A percentile compares a stretch with the other conserved stretches of the same genome.
These are phyloP conservation scores for Hyparrhenia diplandra DNA, from an alignment of 176 grass and related monocot genomes.

Conservation along the genomic window DNA sequence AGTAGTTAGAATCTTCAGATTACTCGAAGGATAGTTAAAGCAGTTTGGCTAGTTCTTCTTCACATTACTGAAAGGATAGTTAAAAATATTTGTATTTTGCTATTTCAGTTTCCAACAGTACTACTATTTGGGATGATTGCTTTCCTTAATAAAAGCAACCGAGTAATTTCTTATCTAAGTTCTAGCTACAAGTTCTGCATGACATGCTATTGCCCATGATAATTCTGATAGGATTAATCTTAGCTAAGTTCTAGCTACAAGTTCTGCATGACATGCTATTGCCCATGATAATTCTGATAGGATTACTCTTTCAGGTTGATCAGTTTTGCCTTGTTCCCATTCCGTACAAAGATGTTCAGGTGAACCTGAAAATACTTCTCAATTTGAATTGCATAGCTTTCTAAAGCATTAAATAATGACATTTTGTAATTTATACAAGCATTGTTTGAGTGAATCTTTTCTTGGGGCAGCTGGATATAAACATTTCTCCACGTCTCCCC, in stretches of 20 bases:
- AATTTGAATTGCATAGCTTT: conserved; percentile 23
- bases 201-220: neutral
- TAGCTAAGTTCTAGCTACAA: too few species aligned
- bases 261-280: too few species aligned
- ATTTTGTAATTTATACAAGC: conserved; percentile 1
- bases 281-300: too few species aligned
- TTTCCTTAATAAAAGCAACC: neutral
- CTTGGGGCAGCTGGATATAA: conserved; percentile 70
- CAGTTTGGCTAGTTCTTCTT: neutral
- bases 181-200: conserved; percentile 1
- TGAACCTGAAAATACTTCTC: conserved; percentile 12
- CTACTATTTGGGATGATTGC: neutral
- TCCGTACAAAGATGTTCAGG: conserved; percentile 83
- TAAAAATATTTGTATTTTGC: neutral
- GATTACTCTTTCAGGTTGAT: conserved; percentile 73
- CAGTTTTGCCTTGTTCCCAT: conserved; percentile 76
- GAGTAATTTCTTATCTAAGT: neutral
- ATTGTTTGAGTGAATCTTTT: conserved; percentile 17
- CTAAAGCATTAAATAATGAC: conserved; percentile 8
- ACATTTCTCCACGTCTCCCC: conserved; percentile 75
- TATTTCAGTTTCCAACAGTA: neutral
- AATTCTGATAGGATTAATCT: conserved; percentile 29
- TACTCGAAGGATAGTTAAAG: neutral
- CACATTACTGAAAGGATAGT: neutral
- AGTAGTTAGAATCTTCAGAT: neutral